These are phyloP conservation scores for Entamoeba histolytica DNA, from an alignment of 208 protist genomes.

Conservation along the genomic window DNA sequence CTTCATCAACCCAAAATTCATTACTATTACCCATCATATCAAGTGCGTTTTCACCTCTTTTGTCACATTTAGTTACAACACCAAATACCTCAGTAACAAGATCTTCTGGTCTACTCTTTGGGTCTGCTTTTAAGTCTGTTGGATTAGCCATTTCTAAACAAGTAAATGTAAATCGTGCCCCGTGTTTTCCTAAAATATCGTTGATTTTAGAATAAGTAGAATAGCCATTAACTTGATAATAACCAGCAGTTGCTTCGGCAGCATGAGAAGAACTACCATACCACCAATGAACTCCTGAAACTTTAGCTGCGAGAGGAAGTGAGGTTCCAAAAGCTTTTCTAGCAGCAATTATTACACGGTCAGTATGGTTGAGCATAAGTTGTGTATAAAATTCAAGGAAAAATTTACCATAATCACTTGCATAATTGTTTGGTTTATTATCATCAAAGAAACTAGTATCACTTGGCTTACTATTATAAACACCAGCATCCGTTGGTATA, in stretches of 20 bases:
- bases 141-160: slow-evolving; percentile 35
- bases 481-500: slow-evolving; percentile 3
- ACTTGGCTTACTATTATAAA: slow-evolving; percentile 1
- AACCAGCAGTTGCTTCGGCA: slow-evolving; percentile 43
- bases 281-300: slow-evolving; percentile 48
- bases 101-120: neutral
- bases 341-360: neutral
- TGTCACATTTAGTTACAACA: neutral
- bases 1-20: neutral
- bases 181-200: slow-evolving; percentile 7
- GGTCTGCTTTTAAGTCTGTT: neutral
- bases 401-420: slow-evolving; percentile 31
- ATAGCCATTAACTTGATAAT: slow-evolving; percentile 32
- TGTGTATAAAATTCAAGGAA: slow-evolving; percentile 37
- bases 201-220: slow-evolving; percentile 13
- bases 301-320: slow-evolving; percentile 27
- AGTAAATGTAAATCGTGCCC: slow-evolving; percentile 25
- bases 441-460: neutral
- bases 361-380: slow-evolving; percentile 26
- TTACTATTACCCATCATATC: neutral
- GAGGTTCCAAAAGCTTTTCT: slow-evolving; percentile 6
- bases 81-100: neutral
- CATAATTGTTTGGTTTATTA: neutral
- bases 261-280: slow-evolving; percentile 33
- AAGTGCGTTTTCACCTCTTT: neutral